Evolutionary conservation across 2,329 filamentous ascomycete species (phyloP), one percentile per base, ranked within the genome.

Genomic region (Sporothrix brasiliensis): DNA sequence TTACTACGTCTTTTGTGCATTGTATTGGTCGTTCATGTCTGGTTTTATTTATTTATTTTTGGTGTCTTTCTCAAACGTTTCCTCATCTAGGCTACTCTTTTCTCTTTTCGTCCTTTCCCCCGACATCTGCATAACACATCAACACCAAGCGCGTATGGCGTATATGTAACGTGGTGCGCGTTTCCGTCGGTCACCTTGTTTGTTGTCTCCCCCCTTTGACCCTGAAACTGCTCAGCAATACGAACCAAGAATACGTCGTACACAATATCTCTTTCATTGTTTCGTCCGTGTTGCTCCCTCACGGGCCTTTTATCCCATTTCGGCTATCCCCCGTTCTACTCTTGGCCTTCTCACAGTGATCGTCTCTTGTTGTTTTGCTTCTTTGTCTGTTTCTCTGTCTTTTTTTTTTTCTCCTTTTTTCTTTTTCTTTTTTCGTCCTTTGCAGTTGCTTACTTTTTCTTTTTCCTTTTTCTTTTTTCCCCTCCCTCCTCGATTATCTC

Each of bases 221-320:
- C 56, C n/a, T n/a, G 56, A 11, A 39, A 21, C 44, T 6, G n/a
- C 56, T 44, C 21, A 10, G 6, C 10, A 7, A 50, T 50, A 50
- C n/a, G 13, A 21, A 50, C 2, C 11, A 27, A 21, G 2, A 27
- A 53, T 53, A 27, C 21, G 14, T 54, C 52, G 14, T 54, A 58
- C 5, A 44, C 56, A 34, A 34, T 34, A 34, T 34, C 53, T 49
- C 44, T 6, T 34, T n/a, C 34, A 14, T 34, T 56, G 24, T 21
- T 53, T 24, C 24, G 52, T 30, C 52, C 52, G n/a, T 54, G 19
- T 19, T 30, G 30, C 30, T 41, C 54, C 54, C 30, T 39, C 19
- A 34, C 34, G 56, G 56, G 56, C 34, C n/a, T 60, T 39, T 63
- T 63, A 39, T 63, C 58, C 58, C 56, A n/a, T 47, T 63, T 63